Conservation (phyloP, 805 yeast genomes). For the Hermanozyma aechmeae region DNA sequence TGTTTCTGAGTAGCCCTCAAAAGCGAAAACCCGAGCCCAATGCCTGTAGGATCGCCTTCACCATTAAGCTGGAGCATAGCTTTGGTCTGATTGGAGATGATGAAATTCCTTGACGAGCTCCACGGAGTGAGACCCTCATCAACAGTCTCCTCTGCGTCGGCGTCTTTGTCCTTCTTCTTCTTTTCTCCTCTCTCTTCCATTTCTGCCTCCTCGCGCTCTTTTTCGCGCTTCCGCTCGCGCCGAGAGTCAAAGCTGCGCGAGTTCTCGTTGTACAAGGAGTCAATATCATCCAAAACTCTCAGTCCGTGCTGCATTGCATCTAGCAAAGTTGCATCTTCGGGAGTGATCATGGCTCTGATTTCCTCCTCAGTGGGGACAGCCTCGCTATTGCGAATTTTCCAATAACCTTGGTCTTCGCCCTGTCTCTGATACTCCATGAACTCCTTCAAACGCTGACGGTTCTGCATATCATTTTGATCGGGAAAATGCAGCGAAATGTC, state of each 20-base stretch:
- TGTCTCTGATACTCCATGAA: constrained; percentile 95
- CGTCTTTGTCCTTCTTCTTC: constrained; percentile 17
- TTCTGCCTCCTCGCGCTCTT: constrained; percentile 29
- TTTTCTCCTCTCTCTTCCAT: constrained; percentile 30
- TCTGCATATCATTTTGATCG: constrained; percentile 95
- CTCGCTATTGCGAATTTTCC: constrained; percentile 68
- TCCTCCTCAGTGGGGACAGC: constrained; percentile 67
- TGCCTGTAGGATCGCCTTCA: constrained; percentile 90
- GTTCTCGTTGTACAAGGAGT: constrained; percentile 38
- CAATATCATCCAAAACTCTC: constrained; percentile 75
- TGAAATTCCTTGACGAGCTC: constrained; percentile 87
- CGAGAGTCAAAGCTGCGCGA: constrained; percentile 17
- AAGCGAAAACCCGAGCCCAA: constrained; percentile 83
- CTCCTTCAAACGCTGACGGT: constrained; percentile 88
- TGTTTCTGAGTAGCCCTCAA: constrained; percentile 92
- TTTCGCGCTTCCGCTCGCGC: constrained; percentile 11
- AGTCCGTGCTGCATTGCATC: constrained; percentile 95
- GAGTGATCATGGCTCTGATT: constrained; percentile 74
- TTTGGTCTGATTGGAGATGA: constrained; percentile 90
- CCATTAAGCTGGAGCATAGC: constrained; percentile 95
- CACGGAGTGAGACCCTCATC: constrained; percentile 89
- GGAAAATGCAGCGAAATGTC: constrained; percentile 92
- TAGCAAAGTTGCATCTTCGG: constrained; percentile 80
- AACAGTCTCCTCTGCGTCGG: constrained; percentile 42
- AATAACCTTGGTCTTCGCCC: constrained; percentile 89